Evolutionary conservation across 805 yeast genomes (phyloP).

Genomic region (Tetrapisispora nanseiensis): DNA sequence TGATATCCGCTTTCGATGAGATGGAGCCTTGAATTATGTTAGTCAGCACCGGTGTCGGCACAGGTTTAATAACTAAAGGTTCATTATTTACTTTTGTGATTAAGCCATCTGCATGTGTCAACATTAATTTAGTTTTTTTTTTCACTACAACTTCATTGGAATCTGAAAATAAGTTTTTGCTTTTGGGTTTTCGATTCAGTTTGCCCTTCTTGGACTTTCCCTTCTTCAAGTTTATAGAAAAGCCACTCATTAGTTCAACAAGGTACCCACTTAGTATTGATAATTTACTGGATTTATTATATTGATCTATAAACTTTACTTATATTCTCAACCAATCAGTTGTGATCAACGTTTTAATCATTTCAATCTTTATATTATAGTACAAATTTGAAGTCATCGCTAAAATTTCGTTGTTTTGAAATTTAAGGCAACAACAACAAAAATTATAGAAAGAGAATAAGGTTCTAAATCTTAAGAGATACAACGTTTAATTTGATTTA

Average conservation of each 20-base stretch:
- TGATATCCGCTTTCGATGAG: background rate
- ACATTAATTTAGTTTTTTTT: constrained; percentile 8
- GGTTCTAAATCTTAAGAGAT: too few relatives aligned
- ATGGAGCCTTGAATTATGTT: background rate
- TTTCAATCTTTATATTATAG: too few relatives aligned
- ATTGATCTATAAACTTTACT: too few relatives aligned
- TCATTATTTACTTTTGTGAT: constrained; percentile 3
- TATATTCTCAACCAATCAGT: too few relatives aligned
- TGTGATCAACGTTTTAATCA: too few relatives aligned
- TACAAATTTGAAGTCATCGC: too few relatives aligned
- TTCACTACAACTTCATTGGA: constrained; percentile 6
- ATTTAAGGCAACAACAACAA: too few relatives aligned
- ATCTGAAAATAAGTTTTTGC: constrained; percentile 10
- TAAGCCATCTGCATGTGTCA: constrained; percentile 13
- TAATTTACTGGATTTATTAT: too few relatives aligned
- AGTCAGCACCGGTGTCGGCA: background rate
- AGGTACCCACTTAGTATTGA: too few relatives aligned
- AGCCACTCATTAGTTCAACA: constrained; percentile 4
- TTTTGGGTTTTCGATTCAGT: background rate
- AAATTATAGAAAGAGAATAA: too few relatives aligned
- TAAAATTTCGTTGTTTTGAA: too few relatives aligned
- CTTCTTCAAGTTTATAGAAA: constrained; percentile 13
- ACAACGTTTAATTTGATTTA: too few relatives aligned
- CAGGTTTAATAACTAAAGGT: constrained; percentile 13
- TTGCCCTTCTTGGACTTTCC: constrained; percentile 6